Conservation (phyloP, 345 rosid genomes). For the Murraya paniculata region DNA sequence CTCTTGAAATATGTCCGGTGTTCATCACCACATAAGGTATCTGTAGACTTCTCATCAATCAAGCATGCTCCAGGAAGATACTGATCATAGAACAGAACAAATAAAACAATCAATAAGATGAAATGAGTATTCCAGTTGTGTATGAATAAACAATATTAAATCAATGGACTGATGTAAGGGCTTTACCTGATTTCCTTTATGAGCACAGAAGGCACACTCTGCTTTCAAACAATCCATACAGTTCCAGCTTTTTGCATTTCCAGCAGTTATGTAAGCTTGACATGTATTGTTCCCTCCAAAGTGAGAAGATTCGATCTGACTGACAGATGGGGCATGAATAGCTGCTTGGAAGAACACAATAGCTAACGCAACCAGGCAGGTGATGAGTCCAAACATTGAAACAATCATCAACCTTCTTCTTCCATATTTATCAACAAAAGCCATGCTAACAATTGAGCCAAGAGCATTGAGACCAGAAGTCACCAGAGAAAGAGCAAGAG, state of each 20-base stretch:
- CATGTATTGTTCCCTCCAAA: conserved; percentile 68
- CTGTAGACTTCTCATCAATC: conserved; percentile 24
- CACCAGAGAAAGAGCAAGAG: conserved; percentile 76
- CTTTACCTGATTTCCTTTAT: conserved; percentile 33
- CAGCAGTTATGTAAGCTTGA: conserved; percentile 28
- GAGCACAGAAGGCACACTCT: conserved; percentile 60
- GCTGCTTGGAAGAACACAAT: conserved; percentile 60
- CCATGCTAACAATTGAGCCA: conserved; percentile 77
- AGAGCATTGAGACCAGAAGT: conserved; percentile 81
- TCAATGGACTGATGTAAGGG: neutral
- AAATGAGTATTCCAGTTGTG: neutral
- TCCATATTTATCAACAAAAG: conserved; percentile 72
- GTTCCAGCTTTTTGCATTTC: conserved; percentile 43
- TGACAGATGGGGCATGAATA: conserved; percentile 44
- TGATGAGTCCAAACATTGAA: conserved; percentile 68
- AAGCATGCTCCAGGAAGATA: conserved; percentile 78
- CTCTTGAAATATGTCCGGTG: conserved; percentile 48
- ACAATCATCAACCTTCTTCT: conserved; percentile 76
- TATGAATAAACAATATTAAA: neutral
- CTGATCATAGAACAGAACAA: conserved; percentile 22
- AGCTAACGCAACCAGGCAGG: conserved; percentile 48
- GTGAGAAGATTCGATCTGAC: conserved; percentile 26
- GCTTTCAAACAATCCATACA: conserved; percentile 68
- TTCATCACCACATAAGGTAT: conserved; percentile 28
- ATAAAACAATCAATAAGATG: neutral